Evolutionary conservation across 2,329 filamentous ascomycete genomes (phyloP).

Genomic region (Claviceps digitariae): DNA sequence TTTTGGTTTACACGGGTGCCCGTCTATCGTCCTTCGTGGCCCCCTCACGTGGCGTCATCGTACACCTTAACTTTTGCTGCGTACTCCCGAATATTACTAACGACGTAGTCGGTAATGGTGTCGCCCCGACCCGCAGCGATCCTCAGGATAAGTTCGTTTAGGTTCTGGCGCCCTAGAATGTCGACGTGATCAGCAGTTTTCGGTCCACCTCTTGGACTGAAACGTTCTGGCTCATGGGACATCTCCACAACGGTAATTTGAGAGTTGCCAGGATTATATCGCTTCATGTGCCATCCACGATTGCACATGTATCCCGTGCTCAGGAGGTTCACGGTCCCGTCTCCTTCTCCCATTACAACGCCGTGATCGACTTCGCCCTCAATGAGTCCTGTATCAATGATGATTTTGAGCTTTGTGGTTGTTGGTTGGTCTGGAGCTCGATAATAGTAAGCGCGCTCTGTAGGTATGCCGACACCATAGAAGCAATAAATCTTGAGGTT

Average conservation of each 20-base stretch:
- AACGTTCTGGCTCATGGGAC: constrained; percentile 89
- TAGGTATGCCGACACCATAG: constrained; percentile 88
- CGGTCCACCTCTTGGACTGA: constrained; percentile 63
- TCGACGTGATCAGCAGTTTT: constrained; percentile 86
- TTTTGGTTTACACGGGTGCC: not conserved
- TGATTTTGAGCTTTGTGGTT: constrained; percentile 57
- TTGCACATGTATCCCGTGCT: constrained; percentile 95
- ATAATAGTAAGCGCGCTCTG: constrained; percentile 88
- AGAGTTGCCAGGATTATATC: constrained; percentile 79
- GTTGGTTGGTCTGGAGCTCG: constrained; percentile 51
- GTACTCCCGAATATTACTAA: constrained; percentile 73
- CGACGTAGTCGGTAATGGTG: constrained; percentile 60
- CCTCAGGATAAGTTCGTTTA: constrained; percentile 81
- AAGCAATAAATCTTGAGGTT: constrained; percentile 94
- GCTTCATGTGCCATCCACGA: constrained; percentile 82
- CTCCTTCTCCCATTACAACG: constrained; percentile 89
- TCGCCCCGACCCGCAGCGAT: constrained; percentile 79
- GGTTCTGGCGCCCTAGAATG: constrained; percentile 73
- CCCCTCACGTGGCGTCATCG: constrained; percentile 37
- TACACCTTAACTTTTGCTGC: constrained; percentile 72
- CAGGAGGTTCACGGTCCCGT: constrained; percentile 89
- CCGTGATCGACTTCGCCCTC: constrained; percentile 61
- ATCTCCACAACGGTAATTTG: constrained; percentile 85
- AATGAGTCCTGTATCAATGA: constrained; percentile 53
- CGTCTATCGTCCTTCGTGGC: not conserved